These are phyloP conservation scores for Helotiales sp. DNA, from an alignment of 2,329 filamentous ascomycete genomes.

Conservation along the genomic window DNA sequence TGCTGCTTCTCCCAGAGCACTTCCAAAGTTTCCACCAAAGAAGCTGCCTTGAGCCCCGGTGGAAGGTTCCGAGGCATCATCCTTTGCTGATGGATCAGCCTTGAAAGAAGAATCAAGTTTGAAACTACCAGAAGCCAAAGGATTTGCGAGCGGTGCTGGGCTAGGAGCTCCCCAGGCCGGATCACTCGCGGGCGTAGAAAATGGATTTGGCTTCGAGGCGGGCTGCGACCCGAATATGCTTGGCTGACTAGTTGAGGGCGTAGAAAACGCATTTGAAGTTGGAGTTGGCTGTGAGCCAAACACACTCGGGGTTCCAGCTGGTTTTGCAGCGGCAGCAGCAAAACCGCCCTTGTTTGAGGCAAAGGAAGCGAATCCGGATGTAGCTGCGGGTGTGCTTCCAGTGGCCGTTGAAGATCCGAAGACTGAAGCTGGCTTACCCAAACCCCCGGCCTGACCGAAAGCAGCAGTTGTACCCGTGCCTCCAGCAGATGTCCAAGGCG, in stretches of 20 bases:
- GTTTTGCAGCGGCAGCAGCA: conserved; percentile 43
- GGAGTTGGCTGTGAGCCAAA: conserved; percentile 39
- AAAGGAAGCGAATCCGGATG: conserved; percentile 60
- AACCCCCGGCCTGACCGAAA: conserved; percentile 61
- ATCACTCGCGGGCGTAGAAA: conserved; percentile 1
- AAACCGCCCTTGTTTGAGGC: conserved; percentile 59
- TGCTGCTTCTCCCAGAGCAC: conserved; percentile 58
- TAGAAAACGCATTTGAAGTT: conserved; percentile 37
- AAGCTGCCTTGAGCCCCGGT: conserved; percentile 53
- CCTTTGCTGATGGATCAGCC: conserved; percentile 56
- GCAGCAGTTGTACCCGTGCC: conserved; percentile 44
- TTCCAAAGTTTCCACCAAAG: conserved; percentile 66
- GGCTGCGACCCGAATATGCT: conserved; percentile 19
- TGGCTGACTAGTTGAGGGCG: conserved; percentile 38
- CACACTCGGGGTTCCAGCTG: conserved; percentile 40
- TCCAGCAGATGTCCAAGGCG: conserved; percentile 56
- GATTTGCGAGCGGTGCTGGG: conserved; percentile 43
- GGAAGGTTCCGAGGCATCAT: conserved; percentile 59
- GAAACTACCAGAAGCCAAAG: conserved; percentile 35
- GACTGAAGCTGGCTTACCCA: conserved; percentile 46
- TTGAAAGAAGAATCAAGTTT: conserved; percentile 46
- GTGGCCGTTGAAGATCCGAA: conserved; percentile 40
- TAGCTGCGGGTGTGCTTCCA: conserved; percentile 42
- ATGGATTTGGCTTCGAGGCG: conserved; percentile 14
- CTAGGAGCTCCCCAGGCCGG: conserved; percentile 36